phyloP scores from a whole-genome alignment of 2,329 filamentous ascomycete genomes.

The Fusarium sacchari region DNA sequence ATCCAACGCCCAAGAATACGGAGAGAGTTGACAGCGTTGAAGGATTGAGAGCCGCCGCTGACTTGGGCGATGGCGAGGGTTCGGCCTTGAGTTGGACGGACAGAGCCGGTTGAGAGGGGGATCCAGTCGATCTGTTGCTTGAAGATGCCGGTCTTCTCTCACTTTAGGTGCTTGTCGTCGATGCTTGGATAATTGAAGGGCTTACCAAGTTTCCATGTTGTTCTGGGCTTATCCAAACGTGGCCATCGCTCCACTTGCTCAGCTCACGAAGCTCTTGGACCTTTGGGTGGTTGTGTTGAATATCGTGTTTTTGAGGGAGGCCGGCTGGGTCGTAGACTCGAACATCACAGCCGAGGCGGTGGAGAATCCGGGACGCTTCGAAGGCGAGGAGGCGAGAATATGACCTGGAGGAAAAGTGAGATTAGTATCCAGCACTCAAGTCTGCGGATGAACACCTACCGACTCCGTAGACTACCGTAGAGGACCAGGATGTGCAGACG shows the following conservation, averaged over 20 bases:
- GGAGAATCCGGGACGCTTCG: not conserved
- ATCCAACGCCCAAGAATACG: not conserved
- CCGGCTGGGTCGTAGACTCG: not conserved
- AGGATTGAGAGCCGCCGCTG: not conserved
- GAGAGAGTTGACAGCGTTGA: rapidly evolving
- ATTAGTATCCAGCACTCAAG: rapidly evolving
- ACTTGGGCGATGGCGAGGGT: not conserved
- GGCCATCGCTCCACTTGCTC: not conserved
- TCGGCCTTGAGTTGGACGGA: not conserved
- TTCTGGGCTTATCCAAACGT: not conserved
- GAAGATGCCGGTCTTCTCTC: not conserved
- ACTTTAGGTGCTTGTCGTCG: not conserved
- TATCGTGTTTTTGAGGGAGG: not conserved
- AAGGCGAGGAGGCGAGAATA: not conserved
- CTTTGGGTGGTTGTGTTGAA: not conserved
- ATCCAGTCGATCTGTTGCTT: constrained; percentile 12
- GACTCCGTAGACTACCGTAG: not conserved
- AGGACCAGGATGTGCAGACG: not conserved
- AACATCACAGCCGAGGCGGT: not conserved
- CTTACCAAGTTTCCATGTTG: not conserved
- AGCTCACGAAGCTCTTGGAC: not conserved
- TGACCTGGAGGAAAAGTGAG: rapidly evolving
- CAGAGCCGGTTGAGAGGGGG: not conserved
- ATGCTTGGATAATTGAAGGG: rapidly evolving
- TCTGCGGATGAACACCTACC: rapidly evolving